Evolutionary conservation across 1,139 yeast genomes (phyloP).

Genomic region (Pichia norvegensis): DNA sequence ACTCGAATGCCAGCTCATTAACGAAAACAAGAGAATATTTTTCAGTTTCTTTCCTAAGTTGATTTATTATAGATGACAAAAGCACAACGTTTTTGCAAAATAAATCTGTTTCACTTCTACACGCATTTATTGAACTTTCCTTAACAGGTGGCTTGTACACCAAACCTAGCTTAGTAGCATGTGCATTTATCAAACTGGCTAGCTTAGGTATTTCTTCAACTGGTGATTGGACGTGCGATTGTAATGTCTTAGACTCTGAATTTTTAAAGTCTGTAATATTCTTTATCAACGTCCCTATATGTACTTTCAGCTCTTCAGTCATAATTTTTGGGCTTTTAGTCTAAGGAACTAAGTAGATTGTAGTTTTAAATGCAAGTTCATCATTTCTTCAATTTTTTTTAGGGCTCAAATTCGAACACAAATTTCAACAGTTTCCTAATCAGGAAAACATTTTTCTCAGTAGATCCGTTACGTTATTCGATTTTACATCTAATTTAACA

Average conservation of each 20-base stretch:
- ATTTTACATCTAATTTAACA: background rate
- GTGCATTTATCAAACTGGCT: constrained; percentile 59
- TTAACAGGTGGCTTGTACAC: constrained; percentile 56
- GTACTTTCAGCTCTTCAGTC: constrained; percentile 63
- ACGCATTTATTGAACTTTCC: constrained; percentile 36
- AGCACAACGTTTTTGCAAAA: constrained; percentile 40
- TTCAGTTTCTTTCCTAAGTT: constrained; percentile 30
- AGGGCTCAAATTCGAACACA: background rate
- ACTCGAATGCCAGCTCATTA: constrained; percentile 31
- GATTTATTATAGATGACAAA: constrained; percentile 40
- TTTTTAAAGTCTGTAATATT: background rate
- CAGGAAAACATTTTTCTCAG: no score
- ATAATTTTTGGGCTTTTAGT: no score
- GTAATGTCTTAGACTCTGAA: background rate
- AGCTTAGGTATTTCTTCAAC: constrained; percentile 52
- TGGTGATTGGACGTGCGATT: constrained; percentile 34
- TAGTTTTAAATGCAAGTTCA: background rate
- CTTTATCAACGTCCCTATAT: background rate
- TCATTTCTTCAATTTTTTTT: background rate
- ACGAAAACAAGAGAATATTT: constrained; percentile 36
- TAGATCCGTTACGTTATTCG: no score
- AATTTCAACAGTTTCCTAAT: background rate
- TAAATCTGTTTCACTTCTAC: constrained; percentile 45
- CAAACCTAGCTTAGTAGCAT: constrained; percentile 71
- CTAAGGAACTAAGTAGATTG: background rate